Evolutionary conservation across 2,329 filamentous ascomycete species (phyloP), one percentile per base, ranked within the genome.

Genomic region (Corinectria fuckeliana): DNA sequence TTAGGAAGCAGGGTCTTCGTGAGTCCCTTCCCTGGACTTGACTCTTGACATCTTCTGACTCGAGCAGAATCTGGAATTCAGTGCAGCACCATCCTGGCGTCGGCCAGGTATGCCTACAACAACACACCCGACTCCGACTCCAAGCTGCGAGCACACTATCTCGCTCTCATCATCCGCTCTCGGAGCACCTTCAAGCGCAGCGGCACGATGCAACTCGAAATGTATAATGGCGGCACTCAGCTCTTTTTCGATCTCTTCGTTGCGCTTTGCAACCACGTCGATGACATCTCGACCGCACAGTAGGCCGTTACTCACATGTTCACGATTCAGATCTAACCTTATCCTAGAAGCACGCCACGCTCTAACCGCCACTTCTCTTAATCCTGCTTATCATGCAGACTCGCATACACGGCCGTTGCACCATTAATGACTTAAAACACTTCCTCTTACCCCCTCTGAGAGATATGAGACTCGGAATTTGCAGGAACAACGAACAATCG

Each of bases 241-340:
- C 82, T 96, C 59, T 97, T 96, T 80, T 97, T 97, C 74, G 93
- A 97, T 73, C 82, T 97, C 42, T 97, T 97, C 74, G 93, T 97
- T 50, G 92, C 93, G 16, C 87, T 97, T 78, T 93, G 91, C 78
- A 96, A 97, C 74, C 92, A 96, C 73, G 91, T 96, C 72, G 91
- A 87, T 74, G 90, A 89, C 69, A 83, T 88, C 62, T 82, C 84
- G 4, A 82, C 80, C 55, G 77, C 80, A 56, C 80, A 82, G 84
- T 87, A 75, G 81, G 83, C 79, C 14, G 5, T 25, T 16, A 8
- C 8, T 14, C 14, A 16, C 14, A 9, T 7, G 3, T 34, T 45
- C 18, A 30, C 18, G 4, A 4, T 5, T 13, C 6, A 8, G 7
- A 14, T 36, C 58, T 61, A 49, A 63, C 60, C 36, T 34, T 13